Base-by-base conservation (phyloP, 441 rosid genomes). In the Sinapis alba region DNA sequence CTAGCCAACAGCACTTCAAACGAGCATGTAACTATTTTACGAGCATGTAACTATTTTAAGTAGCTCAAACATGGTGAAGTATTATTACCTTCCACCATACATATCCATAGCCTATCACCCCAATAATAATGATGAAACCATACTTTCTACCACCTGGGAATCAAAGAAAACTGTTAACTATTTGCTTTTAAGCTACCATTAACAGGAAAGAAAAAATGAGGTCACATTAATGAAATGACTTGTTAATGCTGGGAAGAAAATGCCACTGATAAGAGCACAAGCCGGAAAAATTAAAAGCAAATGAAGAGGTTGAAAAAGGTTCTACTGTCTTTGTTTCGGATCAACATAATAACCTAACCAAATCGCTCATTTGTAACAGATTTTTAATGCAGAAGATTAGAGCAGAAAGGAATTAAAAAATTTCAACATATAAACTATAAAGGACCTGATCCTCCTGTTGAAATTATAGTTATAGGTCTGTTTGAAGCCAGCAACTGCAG, bases 41-140 rank as follows among this genome's bases (percentile, higher is more conserved):
- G n/a, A n/a, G n/a, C n/a, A n/a, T 38, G 32, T 15, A 62, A 65
- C 32, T 41, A 11, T 24, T 34, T 12, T 30, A 27, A 27, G 68
- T 7, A 26, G 58, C 67, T 59, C 13, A 1, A 10, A 11, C 24
- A 60, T 51, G 59, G 41, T 65, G n/a, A 80, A 34, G 34, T 36
- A 30, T 30, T 30, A 32, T 3, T 87, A 93, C 99, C 98, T 93
- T 95, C 98, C 96, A 93, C 99, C 98, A 87, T 41, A 90, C 86
- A 79, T 91, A 95, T 81, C 99, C 99, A 79, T 83, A 93, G 79
- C 98, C 95, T 71, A 86, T 83, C 15, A 84, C 96, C 15, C 83
- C 87, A 38, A 93, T 81, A 11, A 89, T 82, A 77, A 95, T 76
- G 67, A 91, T 79, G 65, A 79, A 19, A 65, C 93, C 88, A 83